Conservation (phyloP, 805 yeast genomes). For the Cyberlindnera misumaiensis region DNA sequence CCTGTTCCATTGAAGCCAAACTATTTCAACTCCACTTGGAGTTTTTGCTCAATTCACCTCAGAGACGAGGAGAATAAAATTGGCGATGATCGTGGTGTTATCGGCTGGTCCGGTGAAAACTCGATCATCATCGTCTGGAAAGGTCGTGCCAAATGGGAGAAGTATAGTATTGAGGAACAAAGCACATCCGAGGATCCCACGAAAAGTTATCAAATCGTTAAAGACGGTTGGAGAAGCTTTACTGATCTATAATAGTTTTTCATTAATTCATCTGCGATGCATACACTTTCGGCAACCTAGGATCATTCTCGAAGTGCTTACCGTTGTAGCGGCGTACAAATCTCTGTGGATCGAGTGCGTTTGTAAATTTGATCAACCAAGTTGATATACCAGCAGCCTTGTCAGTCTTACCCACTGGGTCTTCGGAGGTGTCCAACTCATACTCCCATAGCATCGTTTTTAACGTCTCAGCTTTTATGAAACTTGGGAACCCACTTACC, state of each 20-base stretch:
- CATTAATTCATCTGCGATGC: constrained; percentile 22
- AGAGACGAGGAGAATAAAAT: constrained; percentile 25
- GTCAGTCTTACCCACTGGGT: constrained; percentile 8
- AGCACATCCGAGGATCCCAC: constrained; percentile 11
- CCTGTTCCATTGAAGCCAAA: constrained; percentile 55
- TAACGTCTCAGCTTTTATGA: constrained; percentile 31
- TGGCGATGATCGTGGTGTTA: constrained; percentile 34
- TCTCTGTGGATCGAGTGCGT: constrained; percentile 37
- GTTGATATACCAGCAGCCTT: constrained; percentile 5
- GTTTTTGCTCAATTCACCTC: constrained; percentile 67
- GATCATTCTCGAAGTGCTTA: constrained; percentile 23
- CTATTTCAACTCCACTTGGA: constrained; percentile 83
- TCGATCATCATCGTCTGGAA: constrained; percentile 73
- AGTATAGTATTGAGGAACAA: constrained; percentile 58
- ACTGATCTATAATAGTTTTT: constrained; percentile 3
- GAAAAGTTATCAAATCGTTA: constrained; percentile 47
- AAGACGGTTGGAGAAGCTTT: constrained; percentile 68
- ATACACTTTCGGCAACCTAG: constrained; percentile 22
- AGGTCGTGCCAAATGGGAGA: constrained; percentile 74
- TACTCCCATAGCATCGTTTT: constrained; percentile 41
- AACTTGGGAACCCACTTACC: constrained; percentile 42
- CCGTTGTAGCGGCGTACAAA: constrained; percentile 53
- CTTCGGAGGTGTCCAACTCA: constrained; percentile 28
- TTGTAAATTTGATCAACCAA: constrained; percentile 39
- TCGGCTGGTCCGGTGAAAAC: constrained; percentile 72